Evolutionary conservation across 2,329 filamentous ascomycete genomes (phyloP), one percentile per base, ranked within the genome.

Genomic region (Scytalidium sp.): DNA sequence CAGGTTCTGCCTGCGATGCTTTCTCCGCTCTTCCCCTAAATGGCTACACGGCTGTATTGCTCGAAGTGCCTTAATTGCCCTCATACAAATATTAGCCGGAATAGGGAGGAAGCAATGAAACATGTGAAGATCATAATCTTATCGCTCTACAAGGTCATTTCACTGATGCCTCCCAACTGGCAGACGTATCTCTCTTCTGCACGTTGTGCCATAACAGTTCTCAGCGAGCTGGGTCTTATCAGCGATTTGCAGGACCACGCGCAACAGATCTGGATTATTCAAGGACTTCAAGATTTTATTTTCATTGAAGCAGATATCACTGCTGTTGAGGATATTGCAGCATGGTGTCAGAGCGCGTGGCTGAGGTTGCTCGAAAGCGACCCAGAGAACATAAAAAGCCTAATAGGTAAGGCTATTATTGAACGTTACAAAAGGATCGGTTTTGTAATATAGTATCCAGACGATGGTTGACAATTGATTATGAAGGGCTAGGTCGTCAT

Each of bases 341-440:
- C 72, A 15, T 80, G 75, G 72, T 78, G 75, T 52, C 65, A 78
- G 49, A 63, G 67, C 39, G 69, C 75, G 46, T 75, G 72, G 67
- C 63, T 79, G 23, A 60, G 63, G 27, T 59, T 80, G 11, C 62
- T 76, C 9, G 66, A 72, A 49, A 61, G 68, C 23, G 69, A 76
- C 45, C 67, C 74, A 10, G 64, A 71, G 2, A 70, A 75, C 53
- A 62, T 72, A 13, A 66, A 68, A 1, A 66, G 70, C 3, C 64
- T 78, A 36, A 64, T 61, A 56, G 68, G 74, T 75, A 60, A 56
- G 67, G 57, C 22, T 17, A 41, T 40, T 46, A 48, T 40, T 46
- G 27, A 17, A 20, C 6, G 13, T 11, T 42, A 19, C 46, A 42
- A 41, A 50, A 27, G 15, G 19, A 41, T 27, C 10, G 17, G n/a